These are phyloP conservation scores for Hanseniaspora uvarum DNA, from an alignment of 1,139 yeast genomes.

Conservation along the genomic window DNA sequence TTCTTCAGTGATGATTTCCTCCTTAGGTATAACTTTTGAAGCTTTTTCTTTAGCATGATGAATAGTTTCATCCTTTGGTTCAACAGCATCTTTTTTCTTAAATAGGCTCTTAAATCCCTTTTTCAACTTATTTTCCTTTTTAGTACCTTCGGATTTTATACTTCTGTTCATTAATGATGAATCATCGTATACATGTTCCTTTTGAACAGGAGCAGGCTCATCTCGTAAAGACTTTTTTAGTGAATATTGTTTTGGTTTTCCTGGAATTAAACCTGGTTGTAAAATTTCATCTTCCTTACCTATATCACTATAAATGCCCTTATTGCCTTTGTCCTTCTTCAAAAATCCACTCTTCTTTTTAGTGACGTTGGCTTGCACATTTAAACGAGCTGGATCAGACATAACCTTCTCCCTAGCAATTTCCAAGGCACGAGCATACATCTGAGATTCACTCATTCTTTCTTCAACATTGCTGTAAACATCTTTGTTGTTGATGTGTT, in stretches of 20 bases:
- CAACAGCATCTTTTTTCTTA: slow-evolving; percentile 53
- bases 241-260: neutral
- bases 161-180: neutral
- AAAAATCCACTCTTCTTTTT: neutral
- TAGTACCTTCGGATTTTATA: neutral
- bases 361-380: neutral
- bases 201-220: neutral
- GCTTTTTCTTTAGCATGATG: slow-evolving; percentile 17
- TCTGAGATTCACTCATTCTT: slow-evolving; percentile 27
- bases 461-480: neutral
- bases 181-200: neutral
- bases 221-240: neutral
- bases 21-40: slow-evolving; percentile 14
- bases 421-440: slow-evolving; percentile 30
- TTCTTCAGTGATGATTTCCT: neutral
- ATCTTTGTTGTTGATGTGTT: neutral
- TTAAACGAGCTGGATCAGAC: slow-evolving; percentile 1
- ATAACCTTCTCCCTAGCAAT: slow-evolving; percentile 28
- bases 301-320: neutral
- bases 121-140: neutral
- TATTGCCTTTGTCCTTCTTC: neutral
- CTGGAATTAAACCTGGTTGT: neutral
- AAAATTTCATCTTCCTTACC: neutral
- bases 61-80: slow-evolving; percentile 42
- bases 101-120: neutral